A percentile compares a stretch with the other conserved stretches of the same genome.
phyloP scores from a whole-genome alignment of 768 basidiomycete species.

The Termitomyces sp. region DNA sequence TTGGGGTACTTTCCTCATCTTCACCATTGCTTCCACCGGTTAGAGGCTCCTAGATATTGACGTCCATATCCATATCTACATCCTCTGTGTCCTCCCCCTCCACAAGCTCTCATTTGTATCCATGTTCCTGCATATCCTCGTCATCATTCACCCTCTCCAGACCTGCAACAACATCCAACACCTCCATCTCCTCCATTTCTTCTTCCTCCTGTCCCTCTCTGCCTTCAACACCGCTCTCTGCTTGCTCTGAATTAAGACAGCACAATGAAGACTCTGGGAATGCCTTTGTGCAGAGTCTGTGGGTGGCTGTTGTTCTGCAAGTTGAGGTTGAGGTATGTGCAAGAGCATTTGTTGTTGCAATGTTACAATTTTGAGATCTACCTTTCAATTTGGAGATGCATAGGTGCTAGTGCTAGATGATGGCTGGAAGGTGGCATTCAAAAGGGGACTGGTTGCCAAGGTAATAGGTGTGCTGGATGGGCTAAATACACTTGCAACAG shows the following conservation, averaged over 20 bases:
- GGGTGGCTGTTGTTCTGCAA: conserved; percentile 21
- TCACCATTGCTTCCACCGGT: conserved; percentile 11
- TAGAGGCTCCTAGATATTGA: conserved; percentile 22
- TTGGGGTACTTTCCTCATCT: conserved; percentile 18
- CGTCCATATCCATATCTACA: conserved; percentile 18
- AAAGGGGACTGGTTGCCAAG: too few species aligned
- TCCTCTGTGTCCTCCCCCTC: conserved; percentile 19
- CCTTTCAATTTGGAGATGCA: too few species aligned
- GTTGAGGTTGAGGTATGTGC: conserved; percentile 12
- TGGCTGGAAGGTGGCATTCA: too few species aligned
- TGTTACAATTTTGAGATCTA: too few species aligned
- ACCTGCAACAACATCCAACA: conserved; percentile 35
- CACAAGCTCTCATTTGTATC: conserved; percentile 21
- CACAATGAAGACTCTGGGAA: conserved; percentile 53
- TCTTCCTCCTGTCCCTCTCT: conserved; percentile 55
- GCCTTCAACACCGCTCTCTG: conserved; percentile 54
- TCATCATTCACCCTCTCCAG: conserved; percentile 17
- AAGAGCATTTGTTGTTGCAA: conserved; percentile 2
- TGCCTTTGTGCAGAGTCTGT: conserved; percentile 33
- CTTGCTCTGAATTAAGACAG: conserved; percentile 67
- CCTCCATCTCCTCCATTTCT: conserved; percentile 47
- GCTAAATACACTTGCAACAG: too few species aligned
- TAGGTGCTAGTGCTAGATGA: too few species aligned
- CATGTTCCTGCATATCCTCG: conserved; percentile 15
- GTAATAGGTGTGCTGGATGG: too few species aligned